Conservation (phyloP, 78 protist genomes). For the Cavenderia fasciculata region DNA sequence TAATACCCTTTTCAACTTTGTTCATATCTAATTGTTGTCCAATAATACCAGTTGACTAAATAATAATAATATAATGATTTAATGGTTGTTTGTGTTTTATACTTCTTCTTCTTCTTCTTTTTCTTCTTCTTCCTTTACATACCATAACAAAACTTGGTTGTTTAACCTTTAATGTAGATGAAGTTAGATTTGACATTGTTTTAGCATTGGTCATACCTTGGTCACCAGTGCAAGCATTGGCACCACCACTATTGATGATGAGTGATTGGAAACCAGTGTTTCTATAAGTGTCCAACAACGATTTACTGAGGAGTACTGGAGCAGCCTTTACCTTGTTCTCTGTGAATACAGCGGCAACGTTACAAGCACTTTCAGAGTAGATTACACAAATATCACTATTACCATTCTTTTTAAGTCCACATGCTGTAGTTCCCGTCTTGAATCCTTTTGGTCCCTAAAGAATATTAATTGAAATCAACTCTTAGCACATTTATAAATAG, state of each 20-base stretch:
- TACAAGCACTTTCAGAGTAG: conserved; percentile 49
- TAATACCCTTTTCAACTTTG: conserved; percentile 63
- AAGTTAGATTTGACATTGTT: conserved; percentile 39
- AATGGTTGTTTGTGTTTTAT: no score
- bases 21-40: conserved; percentile 82
- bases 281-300: conserved; percentile 4
- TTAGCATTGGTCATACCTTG: conserved; percentile 69
- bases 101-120: no score
- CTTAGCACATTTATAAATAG: no score
- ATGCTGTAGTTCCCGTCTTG: conserved; percentile 73
- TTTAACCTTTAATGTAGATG: conserved; percentile 4
- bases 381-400: conserved; percentile 48
- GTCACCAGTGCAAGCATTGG: conserved; percentile 87
- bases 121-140: background rate
- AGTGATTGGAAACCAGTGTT: conserved; percentile 32
- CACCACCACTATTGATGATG: conserved; percentile 84
- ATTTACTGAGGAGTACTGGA: conserved; percentile 64
- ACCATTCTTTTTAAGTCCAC: conserved; percentile 73
- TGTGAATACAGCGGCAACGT: conserved; percentile 85
- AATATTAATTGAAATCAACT: no score
- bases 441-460: conserved; percentile 77
- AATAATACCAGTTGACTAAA: conserved; percentile 83
- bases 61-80: background rate
- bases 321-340: conserved; percentile 84
- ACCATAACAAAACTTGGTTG: conserved; percentile 69